Evolutionary conservation across 1,284 basidiomycete genomes (phyloP).

Genomic region (Cutaneotrichosporon sp.): DNA sequence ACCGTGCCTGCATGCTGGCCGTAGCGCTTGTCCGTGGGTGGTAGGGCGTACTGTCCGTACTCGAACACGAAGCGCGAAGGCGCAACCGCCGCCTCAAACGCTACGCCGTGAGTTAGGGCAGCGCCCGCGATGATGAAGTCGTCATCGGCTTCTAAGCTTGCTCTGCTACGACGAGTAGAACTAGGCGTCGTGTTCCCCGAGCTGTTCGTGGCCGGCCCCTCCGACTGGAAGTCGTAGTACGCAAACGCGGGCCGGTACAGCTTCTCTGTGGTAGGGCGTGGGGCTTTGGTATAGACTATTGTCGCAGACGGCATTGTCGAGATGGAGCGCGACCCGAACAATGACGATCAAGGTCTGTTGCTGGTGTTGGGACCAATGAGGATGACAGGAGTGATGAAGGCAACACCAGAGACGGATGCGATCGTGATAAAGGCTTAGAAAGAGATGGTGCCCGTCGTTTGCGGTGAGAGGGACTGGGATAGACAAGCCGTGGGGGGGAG

Average conservation of each 20-base stretch:
- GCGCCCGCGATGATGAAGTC: not conserved
- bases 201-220: not conserved
- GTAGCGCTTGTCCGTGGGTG: not conserved
- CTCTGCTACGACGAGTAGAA: not conserved
- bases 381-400: no score
- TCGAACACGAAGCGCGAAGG: not conserved
- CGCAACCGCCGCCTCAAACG: not conserved
- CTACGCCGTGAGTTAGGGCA: not conserved
- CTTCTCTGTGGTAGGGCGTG: not conserved
- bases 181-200: not conserved
- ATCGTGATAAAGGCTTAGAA: no score
- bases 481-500: not conserved
- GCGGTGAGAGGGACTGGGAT: no score
- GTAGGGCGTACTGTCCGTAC: not conserved
- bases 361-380: no score
- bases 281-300: not conserved
- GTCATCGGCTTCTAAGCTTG: not conserved
- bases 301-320: not conserved
- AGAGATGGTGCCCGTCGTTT: no score
- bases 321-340: not conserved
- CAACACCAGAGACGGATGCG: no score
- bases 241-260: not conserved
- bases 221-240: not conserved
- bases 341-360: no score
- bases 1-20: not conserved